Conservation (phyloP, 768 basidiomycete species). For the Leucocoprinus birnbaumii region DNA sequence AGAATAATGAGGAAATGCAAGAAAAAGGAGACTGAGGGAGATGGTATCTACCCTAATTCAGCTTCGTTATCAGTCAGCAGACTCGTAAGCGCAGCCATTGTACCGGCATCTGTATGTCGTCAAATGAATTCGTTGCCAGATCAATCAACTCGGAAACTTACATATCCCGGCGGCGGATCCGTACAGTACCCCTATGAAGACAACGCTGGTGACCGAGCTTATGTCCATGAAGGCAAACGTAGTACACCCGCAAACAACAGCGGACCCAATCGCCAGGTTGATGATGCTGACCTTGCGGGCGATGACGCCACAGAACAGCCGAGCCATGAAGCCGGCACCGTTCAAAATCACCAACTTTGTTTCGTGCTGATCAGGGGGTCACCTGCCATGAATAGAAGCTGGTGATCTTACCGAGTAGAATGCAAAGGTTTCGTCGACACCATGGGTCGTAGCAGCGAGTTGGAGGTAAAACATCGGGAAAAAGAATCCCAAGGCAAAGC, state of each 20-base stretch:
- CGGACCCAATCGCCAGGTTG: constrained; percentile 23
- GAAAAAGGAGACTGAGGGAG: no score
- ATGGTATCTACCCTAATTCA: no score
- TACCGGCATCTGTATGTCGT: no score
- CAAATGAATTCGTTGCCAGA: no score
- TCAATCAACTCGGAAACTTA: neutral
- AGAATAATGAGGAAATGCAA: no score
- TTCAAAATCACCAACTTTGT: constrained; percentile 2
- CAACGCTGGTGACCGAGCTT: constrained; percentile 21
- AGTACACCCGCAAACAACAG: constrained; percentile 28
- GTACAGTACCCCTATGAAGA: constrained; percentile 32
- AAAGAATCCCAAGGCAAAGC: constrained; percentile 24
- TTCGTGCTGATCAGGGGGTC: no score
- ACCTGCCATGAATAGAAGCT: neutral
- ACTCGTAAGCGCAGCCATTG: no score
- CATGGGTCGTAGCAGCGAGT: constrained; percentile 29
- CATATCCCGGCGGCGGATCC: constrained; percentile 32
- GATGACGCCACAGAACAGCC: neutral
- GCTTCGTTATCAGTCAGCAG: no score
- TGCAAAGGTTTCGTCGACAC: constrained; percentile 25
- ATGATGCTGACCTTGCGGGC: neutral
- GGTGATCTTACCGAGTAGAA: constrained; percentile 21
- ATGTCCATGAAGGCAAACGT: constrained; percentile 30
- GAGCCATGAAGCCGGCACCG: neutral
- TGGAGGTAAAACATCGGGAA: constrained; percentile 40